These are phyloP conservation scores for Beauveria bassiana DNA, from an alignment of 2,329 filamentous ascomycete genomes.

Conservation along the genomic window DNA sequence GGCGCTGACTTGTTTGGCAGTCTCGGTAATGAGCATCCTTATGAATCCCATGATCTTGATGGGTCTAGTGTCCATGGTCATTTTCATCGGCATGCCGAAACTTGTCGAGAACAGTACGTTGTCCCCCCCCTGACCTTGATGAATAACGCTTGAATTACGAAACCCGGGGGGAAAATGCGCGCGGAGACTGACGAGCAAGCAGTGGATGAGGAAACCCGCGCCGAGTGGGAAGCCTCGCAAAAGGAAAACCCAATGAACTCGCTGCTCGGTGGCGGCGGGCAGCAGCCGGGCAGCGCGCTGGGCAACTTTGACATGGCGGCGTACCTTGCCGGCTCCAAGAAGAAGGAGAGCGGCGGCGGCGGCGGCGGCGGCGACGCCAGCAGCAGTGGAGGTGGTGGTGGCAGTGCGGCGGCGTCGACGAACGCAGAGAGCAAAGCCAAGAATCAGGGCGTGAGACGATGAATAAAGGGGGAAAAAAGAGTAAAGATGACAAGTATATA, in stretches of 20 bases:
- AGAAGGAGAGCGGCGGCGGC: constrained; percentile 26
- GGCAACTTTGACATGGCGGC: constrained; percentile 55
- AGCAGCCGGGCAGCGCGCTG: constrained; percentile 34
- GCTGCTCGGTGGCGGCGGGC: constrained; percentile 35
- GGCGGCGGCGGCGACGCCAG: constrained; percentile 15
- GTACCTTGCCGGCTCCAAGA: constrained; percentile 51
- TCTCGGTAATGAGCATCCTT: constrained; percentile 72
- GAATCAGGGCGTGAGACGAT: constrained; percentile 35
- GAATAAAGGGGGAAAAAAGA: not conserved
- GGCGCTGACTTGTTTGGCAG: constrained; percentile 30
- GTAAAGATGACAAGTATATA: not conserved
- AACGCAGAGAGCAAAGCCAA: constrained; percentile 23
- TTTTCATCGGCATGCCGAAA: constrained; percentile 92
- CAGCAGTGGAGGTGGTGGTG: not conserved
- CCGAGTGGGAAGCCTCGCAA: constrained; percentile 87
- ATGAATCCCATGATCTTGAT: constrained; percentile 97
- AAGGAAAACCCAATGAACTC: constrained; percentile 63
- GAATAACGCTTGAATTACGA: not conserved
- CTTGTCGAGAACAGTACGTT: constrained; percentile 87
- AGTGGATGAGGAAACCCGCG: constrained; percentile 97
- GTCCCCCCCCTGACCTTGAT: not conserved
- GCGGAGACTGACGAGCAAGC: constrained; percentile 12
- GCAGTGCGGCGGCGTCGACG: constrained; percentile 14
- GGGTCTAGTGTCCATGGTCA: constrained; percentile 69
- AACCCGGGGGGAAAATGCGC: too few species aligned